Evolutionary conservation across 2,329 filamentous ascomycete genomes (phyloP).

Genomic region (Leptodontidium sp.): DNA sequence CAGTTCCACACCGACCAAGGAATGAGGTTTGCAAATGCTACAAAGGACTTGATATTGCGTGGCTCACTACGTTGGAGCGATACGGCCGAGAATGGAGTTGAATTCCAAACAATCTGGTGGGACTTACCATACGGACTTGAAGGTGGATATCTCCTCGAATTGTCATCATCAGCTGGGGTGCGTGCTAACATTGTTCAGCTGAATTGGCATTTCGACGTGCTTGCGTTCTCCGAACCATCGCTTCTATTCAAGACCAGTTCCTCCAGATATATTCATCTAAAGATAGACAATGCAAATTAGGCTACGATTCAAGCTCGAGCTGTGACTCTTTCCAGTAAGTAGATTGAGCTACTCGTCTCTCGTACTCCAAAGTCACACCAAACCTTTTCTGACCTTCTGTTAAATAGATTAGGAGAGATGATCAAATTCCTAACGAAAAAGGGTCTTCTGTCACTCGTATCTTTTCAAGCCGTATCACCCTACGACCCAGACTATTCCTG

Average conservation of each 20-base stretch:
- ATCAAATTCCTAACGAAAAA: conserved; percentile 72
- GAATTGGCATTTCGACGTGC: conserved; percentile 73
- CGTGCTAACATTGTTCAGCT: conserved; percentile 51
- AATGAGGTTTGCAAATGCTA: conserved; percentile 65
- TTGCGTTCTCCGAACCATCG: conserved; percentile 72
- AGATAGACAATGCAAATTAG: conserved; percentile 73
- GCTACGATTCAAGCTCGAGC: conserved; percentile 75
- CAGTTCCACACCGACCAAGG: conserved; percentile 71
- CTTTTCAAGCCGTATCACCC: conserved; percentile 60
- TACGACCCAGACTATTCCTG: conserved; percentile 45
- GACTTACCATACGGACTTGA: conserved; percentile 74
- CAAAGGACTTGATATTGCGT: conserved; percentile 70
- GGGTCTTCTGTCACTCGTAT: conserved; percentile 65
- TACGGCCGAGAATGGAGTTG: conserved; percentile 45
- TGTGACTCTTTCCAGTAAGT: conserved; percentile 75
- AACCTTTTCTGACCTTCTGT: not conserved
- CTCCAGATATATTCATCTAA: conserved; percentile 72
- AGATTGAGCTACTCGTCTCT: not conserved
- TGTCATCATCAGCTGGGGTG: not conserved
- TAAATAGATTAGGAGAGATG: conserved; percentile 62
- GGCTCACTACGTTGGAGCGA: conserved; percentile 60
- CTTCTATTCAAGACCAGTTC: conserved; percentile 75
- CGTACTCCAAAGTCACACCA: not conserved
- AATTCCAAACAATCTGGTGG: conserved; percentile 68
- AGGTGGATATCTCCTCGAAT: conserved; percentile 49